A percentile compares a stretch with the other conserved stretches of the same genome.
These are phyloP conservation scores for Vanilla planifolia DNA, from an alignment of 106 monocot species.

Conservation along the genomic window DNA sequence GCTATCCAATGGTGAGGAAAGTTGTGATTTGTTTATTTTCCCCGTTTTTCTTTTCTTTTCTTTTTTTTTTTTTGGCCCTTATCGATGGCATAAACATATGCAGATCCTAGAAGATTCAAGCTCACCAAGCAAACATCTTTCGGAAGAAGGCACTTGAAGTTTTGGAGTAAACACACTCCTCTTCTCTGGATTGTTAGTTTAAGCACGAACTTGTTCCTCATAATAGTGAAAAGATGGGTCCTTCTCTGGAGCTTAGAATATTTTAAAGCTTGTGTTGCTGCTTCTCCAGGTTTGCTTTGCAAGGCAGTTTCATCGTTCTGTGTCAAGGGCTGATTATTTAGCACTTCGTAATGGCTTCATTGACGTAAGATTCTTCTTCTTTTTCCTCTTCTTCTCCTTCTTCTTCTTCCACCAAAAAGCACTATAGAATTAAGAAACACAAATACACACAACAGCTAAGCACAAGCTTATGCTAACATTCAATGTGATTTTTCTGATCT, in stretches of 20 bases:
- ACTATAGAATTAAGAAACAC: too few relatives aligned
- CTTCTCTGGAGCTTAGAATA: not conserved
- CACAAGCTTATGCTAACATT: too few relatives aligned
- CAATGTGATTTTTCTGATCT: not conserved
- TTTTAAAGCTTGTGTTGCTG: not conserved
- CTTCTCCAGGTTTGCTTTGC: conserved; percentile 29
- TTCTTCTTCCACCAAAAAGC: not conserved
- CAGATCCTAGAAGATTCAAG: conserved; percentile 46
- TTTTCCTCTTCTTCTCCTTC: not conserved
- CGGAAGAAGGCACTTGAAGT: conserved; percentile 35
- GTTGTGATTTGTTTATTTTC: too few relatives aligned
- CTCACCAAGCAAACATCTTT: conserved; percentile 44
- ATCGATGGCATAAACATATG: not conserved
- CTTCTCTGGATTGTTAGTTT: conserved; percentile 41
- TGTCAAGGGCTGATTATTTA: conserved; percentile 45
- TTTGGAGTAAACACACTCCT: conserved; percentile 21
- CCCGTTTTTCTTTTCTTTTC: not conserved
- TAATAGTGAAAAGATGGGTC: not conserved
- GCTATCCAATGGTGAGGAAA: conserved; percentile 33
- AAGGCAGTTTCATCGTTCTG: conserved; percentile 23
- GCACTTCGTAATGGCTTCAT: conserved; percentile 47
- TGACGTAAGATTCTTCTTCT: conserved; percentile 12
- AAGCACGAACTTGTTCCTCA: not conserved
- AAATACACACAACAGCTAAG: too few relatives aligned
- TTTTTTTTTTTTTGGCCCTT: not conserved